Evolutionary conservation across 805 yeast species (phyloP).

Genomic region (Lipomyces oligophaga): DNA sequence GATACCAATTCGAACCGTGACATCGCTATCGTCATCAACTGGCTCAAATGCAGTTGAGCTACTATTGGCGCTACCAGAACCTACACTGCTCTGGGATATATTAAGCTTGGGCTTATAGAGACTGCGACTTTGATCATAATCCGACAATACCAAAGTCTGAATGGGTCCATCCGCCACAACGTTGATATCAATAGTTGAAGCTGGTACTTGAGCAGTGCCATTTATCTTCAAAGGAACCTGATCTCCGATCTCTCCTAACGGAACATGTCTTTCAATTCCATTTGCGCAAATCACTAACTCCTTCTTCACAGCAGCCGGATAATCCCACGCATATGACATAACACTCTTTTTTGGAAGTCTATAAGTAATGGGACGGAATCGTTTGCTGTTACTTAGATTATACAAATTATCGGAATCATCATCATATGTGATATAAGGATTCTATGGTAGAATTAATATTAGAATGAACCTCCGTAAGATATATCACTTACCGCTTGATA

Average conservation of each 20-base stretch:
- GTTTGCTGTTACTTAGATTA: conserved; percentile 8
- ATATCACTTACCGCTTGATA: conserved; percentile 57
- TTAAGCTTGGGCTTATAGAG: conserved; percentile 54
- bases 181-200: conserved; percentile 63
- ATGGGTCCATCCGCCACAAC: conserved; percentile 96
- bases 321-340: conserved; percentile 98
- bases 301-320: conserved; percentile 82
- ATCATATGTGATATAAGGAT: conserved; percentile 34
- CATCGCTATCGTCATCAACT: conserved; percentile 51
- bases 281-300: conserved; percentile 71
- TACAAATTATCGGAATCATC: conserved; percentile 60
- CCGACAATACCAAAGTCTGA: conserved; percentile 78
- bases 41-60: conserved; percentile 29
- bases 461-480: not conserved
- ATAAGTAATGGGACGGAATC: conserved; percentile 73
- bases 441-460: conserved; percentile 2
- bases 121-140: conserved; percentile 74
- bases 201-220: conserved; percentile 39
- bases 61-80: conserved; percentile 9
- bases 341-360: conserved; percentile 83
- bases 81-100: conserved; percentile 24
- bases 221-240: conserved; percentile 80
- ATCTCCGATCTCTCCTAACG: conserved; percentile 89
- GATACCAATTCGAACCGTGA: conserved; percentile 52
- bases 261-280: conserved; percentile 71